Evolutionary conservation across 805 yeast genomes (phyloP), one percentile per base, ranked within the genome.

Genomic region (Wilhelminamyces savonicus): DNA sequence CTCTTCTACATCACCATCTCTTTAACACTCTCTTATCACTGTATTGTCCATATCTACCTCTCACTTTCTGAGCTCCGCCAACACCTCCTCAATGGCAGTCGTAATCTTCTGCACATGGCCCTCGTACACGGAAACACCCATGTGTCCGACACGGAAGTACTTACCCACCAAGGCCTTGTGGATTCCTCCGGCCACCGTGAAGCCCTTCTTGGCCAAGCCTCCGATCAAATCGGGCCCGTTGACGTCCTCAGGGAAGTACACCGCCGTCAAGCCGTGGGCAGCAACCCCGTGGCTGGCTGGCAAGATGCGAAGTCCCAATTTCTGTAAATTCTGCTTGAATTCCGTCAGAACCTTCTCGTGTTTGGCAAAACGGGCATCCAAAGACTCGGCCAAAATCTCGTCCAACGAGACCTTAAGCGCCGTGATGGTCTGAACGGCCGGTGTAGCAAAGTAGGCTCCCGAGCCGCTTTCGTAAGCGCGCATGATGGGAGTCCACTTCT

Each of bases 71-170:
- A 40, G 34, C 34, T 38, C 41, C 16, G 25, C n/a, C 16, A 43
- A 26, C 9, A 43, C 27, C 19, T 62, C 66, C 36, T 48, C 40
- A 31, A 64, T 54, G 12, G 68, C 64, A 11, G 35, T 43, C 14
- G 52, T 35, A 26, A 63, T 50, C 38, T 46, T 34, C 27, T 56
- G 63, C 18, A 64, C 51, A 34, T 64, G 69, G 26, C 66, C 69
- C 30, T 52, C 60, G 36, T 59, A 58, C n/a, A 64, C 56, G 27
- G 87, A 71, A 35, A 76, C 78, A 39, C 97, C 96, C 97, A 90
- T 90, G 62, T 88, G 97, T 21, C 97, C 97, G 36, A 88, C 78
- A 59, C 97, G 76, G 66, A 90, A 84, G 64, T 88, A 88, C 55
- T 81, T 78, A 35, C 82, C 72, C 27, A 76, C 79, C 46, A 86